Conservation (phyloP, 2,329 filamentous ascomycete genomes). For the Diaporthe batatas region DNA sequence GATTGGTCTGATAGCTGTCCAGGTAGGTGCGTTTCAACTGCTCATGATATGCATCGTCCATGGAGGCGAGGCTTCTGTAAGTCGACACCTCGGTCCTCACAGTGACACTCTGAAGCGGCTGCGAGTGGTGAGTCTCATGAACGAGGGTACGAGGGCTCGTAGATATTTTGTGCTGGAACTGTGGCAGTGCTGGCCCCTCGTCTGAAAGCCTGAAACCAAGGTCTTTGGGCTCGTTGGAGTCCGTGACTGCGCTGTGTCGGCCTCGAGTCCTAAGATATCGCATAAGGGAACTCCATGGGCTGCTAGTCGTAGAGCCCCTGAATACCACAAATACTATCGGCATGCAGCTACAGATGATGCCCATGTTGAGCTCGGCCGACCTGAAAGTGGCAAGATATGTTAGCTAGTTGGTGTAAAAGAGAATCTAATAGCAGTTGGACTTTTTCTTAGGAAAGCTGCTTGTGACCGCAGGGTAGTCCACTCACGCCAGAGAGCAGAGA, state of each 20-base stretch:
- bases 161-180: neutral
- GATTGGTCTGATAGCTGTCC: neutral
- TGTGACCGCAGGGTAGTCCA: neutral
- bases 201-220: neutral
- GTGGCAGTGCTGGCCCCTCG: neutral
- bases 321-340: slow-evolving; percentile 25
- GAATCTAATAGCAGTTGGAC: too few species aligned
- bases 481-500: slow-evolving; percentile 4
- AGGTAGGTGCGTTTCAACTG: slow-evolving; percentile 6
- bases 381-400: neutral
- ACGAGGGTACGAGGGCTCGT: neutral
- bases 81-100: slow-evolving; percentile 1
- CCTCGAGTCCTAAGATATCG: neutral
- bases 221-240: slow-evolving; percentile 1
- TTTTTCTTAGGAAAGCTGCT: neutral
- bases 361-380: slow-evolving; percentile 25
- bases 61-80: neutral
- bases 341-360: slow-evolving; percentile 27
- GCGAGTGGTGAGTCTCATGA: neutral
- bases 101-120: neutral
- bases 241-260: neutral
- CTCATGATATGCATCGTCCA: slow-evolving; percentile 10
- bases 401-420: neutral
- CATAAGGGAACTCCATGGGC: neutral
- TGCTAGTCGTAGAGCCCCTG: neutral